These are phyloP conservation scores for Theobroma grandiflorum DNA, from an alignment of 441 rosid species.

Conservation along the genomic window DNA sequence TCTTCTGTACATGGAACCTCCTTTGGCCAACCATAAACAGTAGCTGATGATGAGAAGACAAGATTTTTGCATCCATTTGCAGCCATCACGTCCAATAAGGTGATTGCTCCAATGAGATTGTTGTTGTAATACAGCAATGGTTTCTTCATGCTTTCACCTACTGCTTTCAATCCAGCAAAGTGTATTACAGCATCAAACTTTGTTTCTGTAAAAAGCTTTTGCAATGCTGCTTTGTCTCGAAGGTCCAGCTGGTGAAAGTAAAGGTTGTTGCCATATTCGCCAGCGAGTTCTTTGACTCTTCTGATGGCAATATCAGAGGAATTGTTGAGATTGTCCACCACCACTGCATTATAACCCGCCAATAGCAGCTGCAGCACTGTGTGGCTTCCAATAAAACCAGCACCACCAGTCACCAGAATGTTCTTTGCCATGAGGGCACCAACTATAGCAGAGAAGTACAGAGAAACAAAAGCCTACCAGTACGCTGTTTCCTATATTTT, in stretches of 20 bases:
- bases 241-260: constrained; percentile 82
- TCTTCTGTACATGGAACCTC: constrained; percentile 97
- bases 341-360: constrained; percentile 68
- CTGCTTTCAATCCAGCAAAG: constrained; percentile 7
- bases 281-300: constrained; percentile 76
- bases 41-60: constrained; percentile 95
- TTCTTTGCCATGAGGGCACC: constrained; percentile 46
- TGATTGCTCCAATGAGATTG: constrained; percentile 79
- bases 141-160: constrained; percentile 39
- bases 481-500: not conserved
- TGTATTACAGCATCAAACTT: constrained; percentile 37
- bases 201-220: constrained; percentile 64
- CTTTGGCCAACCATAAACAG: constrained; percentile 97
- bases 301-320: constrained; percentile 61
- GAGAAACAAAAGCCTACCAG: not conserved
- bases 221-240: constrained; percentile 78
- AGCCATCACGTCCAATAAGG: constrained; percentile 84
- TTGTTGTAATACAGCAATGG: constrained; percentile 80
- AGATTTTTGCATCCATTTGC: constrained; percentile 85
- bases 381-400: constrained; percentile 94
- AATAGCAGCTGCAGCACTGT: constrained; percentile 79
- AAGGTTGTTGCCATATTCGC: constrained; percentile 51
- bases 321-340: constrained; percentile 85
- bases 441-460: not conserved
- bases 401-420: constrained; percentile 90